These are phyloP conservation scores for Neonectria faginata DNA, from an alignment of 2,329 filamentous ascomycete species.

Conservation along the genomic window DNA sequence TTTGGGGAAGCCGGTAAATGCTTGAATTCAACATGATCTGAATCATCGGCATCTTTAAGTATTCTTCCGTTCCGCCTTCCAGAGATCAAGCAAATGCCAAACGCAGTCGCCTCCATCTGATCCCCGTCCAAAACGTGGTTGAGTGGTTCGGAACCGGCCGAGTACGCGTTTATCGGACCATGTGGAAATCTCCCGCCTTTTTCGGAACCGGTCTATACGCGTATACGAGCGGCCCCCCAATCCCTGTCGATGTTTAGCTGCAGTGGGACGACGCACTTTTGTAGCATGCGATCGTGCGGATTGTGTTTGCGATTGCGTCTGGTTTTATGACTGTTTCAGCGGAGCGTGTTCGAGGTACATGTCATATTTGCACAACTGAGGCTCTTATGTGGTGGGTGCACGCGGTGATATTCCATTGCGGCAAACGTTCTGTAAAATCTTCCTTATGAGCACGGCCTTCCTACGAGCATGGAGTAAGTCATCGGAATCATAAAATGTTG, in stretches of 20 bases:
- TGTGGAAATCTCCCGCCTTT: neutral
- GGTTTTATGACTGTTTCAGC: neutral
- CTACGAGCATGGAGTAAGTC: neutral
- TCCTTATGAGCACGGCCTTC: no score
- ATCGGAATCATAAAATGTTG: neutral
- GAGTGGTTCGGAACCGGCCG: neutral
- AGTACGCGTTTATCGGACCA: constrained; percentile 8
- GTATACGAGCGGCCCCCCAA: neutral
- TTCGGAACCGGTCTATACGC: neutral
- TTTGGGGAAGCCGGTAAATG: neutral
- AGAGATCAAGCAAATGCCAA: neutral
- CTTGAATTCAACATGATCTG: neutral
- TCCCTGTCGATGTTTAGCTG: neutral
- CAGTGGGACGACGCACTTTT: neutral
- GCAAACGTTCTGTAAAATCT: neutral
- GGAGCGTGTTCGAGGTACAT: neutral
- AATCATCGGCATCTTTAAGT: neutral
- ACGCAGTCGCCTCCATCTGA: neutral
- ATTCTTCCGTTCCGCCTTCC: neutral
- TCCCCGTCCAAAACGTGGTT: neutral
- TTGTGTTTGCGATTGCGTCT: no score
- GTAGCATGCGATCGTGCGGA: neutral
- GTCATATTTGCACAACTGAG: neutral
- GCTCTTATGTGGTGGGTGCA: neutral
- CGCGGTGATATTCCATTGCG: neutral